Base-by-base conservation (phyloP, 116 monocot species). In the Dioscorea cayenensis region DNA sequence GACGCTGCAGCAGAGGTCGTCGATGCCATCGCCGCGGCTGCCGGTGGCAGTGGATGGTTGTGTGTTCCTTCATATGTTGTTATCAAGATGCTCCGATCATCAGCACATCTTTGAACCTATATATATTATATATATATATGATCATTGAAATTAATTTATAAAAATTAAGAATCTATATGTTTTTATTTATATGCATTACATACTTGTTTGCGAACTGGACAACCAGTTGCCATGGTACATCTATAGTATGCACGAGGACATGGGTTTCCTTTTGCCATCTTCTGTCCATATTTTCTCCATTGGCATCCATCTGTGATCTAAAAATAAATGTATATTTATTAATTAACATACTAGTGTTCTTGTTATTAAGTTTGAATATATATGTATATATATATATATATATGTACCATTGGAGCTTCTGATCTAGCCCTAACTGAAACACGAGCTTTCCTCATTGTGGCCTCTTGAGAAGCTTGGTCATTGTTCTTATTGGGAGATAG, bases 41-140 rank as follows among this genome's bases (percentile, higher is more conserved):
- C 84, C 17, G 84, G 84, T 4, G 84, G 84, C 23, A 84, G 74
- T 5, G 80, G 84, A 51, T 84, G 84, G 74, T 84, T 84, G 77
- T 84, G 84, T 7, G 60, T 80, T 5, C 84, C 84, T 71, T 80
- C 84, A 36, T 80, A 84, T 22, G 84, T 84, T 7, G 84, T 84
- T 52, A 74, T 84, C 69, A 84, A 51, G 55, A 84, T 78, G 1
- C 76, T 65, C 12, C 76, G 76, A 38, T 84, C 80, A 28, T 84
- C 80, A 0, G 80, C 80, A 25, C 84, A 84, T 51, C 84, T 70
- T 71, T 84, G 84, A 3, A 84, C 70, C 70, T 70, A 70, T 32
- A 27, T n/a, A n/a, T n/a, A n/a, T n/a, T n/a, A n/a, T 70, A 70
- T 32, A 27, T 70, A 70, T 32, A 27, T 25, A 25, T 17, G 25